These are phyloP conservation scores for Lipomyces kockii DNA, from an alignment of 805 yeast species.

Conservation along the genomic window DNA sequence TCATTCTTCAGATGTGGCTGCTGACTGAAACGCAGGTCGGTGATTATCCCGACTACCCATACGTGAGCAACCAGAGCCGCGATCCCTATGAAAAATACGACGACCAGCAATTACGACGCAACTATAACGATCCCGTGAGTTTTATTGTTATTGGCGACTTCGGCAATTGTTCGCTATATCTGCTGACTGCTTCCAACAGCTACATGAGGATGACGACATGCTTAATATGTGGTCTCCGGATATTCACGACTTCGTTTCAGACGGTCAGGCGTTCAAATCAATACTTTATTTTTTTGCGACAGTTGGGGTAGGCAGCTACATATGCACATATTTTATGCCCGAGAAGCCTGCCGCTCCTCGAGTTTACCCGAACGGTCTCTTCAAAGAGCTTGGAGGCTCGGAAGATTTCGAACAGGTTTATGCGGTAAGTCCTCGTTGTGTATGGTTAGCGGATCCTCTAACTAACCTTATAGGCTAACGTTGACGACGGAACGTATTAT, in stretches of 20 bases:
- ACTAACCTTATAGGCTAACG: slow-evolving; percentile 15
- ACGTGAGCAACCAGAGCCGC: slow-evolving; percentile 63
- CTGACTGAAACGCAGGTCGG: slow-evolving; percentile 37
- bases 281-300: slow-evolving; percentile 61
- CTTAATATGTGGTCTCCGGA: slow-evolving; percentile 89
- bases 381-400: slow-evolving; percentile 69
- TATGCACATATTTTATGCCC: slow-evolving; percentile 54
- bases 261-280: slow-evolving; percentile 63
- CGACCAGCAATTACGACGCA: slow-evolving; percentile 80
- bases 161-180: background rate
- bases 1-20: background rate
- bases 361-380: slow-evolving; percentile 77
- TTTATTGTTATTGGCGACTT: background rate
- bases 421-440: slow-evolving; percentile 14
- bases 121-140: slow-evolving; percentile 63
- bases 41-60: slow-evolving; percentile 67
- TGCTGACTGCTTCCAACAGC: slow-evolving; percentile 19
- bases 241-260: slow-evolving; percentile 62
- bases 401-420: slow-evolving; percentile 43
- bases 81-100: slow-evolving; percentile 76
- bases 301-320: slow-evolving; percentile 52
- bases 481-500: slow-evolving; percentile 34
- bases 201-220: slow-evolving; percentile 72
- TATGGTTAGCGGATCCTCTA: background rate
- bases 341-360: slow-evolving; percentile 78